Conservation (phyloP, 441 rosid genomes). For the Eutrema salsugineum region DNA sequence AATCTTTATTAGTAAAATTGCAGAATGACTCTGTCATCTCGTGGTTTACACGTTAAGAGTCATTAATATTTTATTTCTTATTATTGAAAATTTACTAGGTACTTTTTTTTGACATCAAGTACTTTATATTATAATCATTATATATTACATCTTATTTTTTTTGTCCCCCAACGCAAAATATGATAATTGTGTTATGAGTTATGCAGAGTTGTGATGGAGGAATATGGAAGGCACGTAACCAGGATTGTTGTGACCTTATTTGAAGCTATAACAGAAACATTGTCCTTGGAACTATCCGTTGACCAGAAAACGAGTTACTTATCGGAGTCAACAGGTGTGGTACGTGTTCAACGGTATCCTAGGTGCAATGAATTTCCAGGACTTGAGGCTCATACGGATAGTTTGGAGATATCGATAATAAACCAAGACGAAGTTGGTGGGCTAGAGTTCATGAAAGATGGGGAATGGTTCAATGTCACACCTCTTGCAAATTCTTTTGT, state of each 20-base stretch:
- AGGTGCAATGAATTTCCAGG: conserved; percentile 20
- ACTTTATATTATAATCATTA: no score
- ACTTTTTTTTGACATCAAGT: no score
- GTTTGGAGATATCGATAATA: conserved; percentile 47
- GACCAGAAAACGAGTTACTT: conserved; percentile 12
- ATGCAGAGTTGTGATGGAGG: conserved; percentile 39
- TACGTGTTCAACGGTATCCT: conserved; percentile 54
- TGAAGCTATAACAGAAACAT: conserved; percentile 35
- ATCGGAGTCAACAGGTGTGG: conserved; percentile 43
- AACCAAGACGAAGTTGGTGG: conserved; percentile 51
- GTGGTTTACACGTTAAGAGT: no score
- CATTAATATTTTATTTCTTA: no score
- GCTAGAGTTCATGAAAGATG: conserved; percentile 53
- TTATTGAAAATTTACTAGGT: no score
- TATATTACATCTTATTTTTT: no score
- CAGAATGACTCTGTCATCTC: no score
- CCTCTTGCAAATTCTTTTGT: conserved; percentile 43
- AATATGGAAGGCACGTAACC: conserved; percentile 53
- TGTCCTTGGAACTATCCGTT: conserved; percentile 32
- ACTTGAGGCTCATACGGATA: conserved; percentile 58
- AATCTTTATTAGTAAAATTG: no score
- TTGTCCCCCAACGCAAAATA: no score
- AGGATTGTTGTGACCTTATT: conserved; percentile 45
- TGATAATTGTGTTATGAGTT: not conserved
- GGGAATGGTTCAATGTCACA: conserved; percentile 42